These are phyloP conservation scores for Podospora didyma DNA, from an alignment of 495 filamentous ascomycete genomes.

Conservation along the genomic window DNA sequence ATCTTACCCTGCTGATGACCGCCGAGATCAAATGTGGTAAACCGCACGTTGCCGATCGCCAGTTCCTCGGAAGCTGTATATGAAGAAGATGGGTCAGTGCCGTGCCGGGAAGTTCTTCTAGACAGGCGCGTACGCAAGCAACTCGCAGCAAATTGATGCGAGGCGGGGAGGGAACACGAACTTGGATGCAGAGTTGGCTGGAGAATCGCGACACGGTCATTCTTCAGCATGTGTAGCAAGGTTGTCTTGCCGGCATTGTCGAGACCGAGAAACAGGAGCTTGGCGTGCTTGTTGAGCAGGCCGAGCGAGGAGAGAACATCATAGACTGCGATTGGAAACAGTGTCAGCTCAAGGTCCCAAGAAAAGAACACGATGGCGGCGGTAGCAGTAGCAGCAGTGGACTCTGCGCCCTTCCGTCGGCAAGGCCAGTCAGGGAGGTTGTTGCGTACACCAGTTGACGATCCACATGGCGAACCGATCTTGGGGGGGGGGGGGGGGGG, in stretches of 20 bases:
- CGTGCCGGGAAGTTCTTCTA: constrained; percentile 8
- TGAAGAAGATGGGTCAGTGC: constrained; percentile 15
- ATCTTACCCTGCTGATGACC: constrained; percentile 89
- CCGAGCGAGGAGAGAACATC: constrained; percentile 88
- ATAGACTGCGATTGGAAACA: constrained; percentile 59
- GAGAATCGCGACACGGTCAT: constrained; percentile 90
- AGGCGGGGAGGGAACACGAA: constrained; percentile 40
- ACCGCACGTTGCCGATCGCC: constrained; percentile 91
- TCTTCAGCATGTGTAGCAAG: constrained; percentile 90
- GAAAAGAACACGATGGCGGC: neutral
- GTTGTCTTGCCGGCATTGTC: constrained; percentile 99
- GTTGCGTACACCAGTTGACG: constrained; percentile 85
- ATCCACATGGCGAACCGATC: constrained; percentile 73
- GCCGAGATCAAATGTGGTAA: constrained; percentile 96
- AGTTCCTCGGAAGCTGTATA: constrained; percentile 85
- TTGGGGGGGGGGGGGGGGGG: neutral
- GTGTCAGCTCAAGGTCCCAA: constrained; percentile 18
- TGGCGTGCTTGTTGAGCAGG: constrained; percentile 93
- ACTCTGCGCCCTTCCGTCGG: too few relatives aligned
- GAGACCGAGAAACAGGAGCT: constrained; percentile 88
- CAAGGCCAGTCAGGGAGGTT: neutral
- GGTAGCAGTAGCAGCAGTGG: neutral
- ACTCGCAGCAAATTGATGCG: neutral
- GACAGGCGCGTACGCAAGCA: constrained; percentile 10
- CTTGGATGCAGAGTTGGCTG: constrained; percentile 87